Evolutionary conservation across 2,329 filamentous ascomycete species (phyloP), one percentile per base, ranked within the genome.

Genomic region (Ophiocordyceps camponoti-rufipedis): DNA sequence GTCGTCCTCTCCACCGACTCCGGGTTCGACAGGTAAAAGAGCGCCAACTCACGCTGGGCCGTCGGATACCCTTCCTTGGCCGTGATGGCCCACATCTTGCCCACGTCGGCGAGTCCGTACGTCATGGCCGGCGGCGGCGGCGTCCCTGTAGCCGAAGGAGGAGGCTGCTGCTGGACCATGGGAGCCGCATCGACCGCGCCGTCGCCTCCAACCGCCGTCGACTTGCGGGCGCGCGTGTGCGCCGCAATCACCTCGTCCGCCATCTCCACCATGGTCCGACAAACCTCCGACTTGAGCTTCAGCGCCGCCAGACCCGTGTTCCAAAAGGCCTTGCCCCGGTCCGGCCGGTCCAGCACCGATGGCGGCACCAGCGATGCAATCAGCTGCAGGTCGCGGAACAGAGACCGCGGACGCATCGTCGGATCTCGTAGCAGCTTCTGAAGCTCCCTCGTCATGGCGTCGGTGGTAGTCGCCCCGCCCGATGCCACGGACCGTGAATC

Each of bases 1-100:
- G 87, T 86, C 9, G 86, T 82, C 23, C 85, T 75, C 52, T 77
- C 74, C 12, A 95, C 78, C 14, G 91, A 74, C 58, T 94, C 86
- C 0, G 91, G 88, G 53, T 94, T 83, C 0, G 86, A 91, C 38
- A 98, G 74, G 59, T 95, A 96, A 55, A 96, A 82, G 50, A 94
- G 83, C 2, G 85, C 91, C 14, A 98, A 73, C 63, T 98, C 91
- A 44, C 91, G 80, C 65, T 96, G 88, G 5, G 89, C 88, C 12
- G 85, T 83, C 0, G 87, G 74, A 42, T 60, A 61, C 38, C 89
- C 88, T 63, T 98, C 91, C 59, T 88, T 91, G 14, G 91, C 91
- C 1, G 88, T 89, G 57, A 95, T 91, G 50, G 85, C 82, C 71
- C 85, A 86, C 79, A 96, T 91, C 52, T 75, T 78, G 3, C 84